These are phyloP conservation scores for Diaporthe citrichinensis DNA, from an alignment of 2,329 filamentous ascomycete species.

Conservation along the genomic window DNA sequence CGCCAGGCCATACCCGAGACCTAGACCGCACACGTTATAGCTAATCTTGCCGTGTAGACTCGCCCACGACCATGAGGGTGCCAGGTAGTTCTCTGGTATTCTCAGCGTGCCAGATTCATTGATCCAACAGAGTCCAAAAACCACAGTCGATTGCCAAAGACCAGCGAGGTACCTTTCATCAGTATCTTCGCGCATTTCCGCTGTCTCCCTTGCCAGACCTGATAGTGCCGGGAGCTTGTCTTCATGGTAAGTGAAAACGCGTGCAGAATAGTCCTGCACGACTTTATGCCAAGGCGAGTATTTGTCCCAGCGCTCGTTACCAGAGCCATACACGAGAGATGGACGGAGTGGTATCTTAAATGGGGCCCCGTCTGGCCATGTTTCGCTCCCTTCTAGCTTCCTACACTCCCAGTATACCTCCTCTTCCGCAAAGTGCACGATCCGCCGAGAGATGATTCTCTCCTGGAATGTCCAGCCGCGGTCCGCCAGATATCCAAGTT, in stretches of 20 bases:
- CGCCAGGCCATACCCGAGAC: background rate
- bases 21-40: background rate
- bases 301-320: background rate
- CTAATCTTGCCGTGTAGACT: background rate
- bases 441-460: conserved; percentile 13
- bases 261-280: background rate
- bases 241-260: background rate
- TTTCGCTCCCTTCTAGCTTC: conserved; percentile 20
- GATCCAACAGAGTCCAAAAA: background rate
- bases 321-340: background rate
- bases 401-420: conserved; percentile 28
- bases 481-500: conserved; percentile 5
- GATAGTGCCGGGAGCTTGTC: background rate
- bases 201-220: background rate
- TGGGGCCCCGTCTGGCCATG: background rate
- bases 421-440: conserved; percentile 15
- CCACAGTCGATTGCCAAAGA: background rate
- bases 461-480: conserved; percentile 33
- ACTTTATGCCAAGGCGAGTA: background rate
- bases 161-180: background rate
- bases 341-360: background rate
- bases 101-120: accelerated
- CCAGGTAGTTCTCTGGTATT: background rate
- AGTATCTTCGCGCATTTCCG: background rate
- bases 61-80: conserved; percentile 20